phyloP scores from a whole-genome alignment of 2,329 filamentous ascomycete species.

The Trichothecium roseum region DNA sequence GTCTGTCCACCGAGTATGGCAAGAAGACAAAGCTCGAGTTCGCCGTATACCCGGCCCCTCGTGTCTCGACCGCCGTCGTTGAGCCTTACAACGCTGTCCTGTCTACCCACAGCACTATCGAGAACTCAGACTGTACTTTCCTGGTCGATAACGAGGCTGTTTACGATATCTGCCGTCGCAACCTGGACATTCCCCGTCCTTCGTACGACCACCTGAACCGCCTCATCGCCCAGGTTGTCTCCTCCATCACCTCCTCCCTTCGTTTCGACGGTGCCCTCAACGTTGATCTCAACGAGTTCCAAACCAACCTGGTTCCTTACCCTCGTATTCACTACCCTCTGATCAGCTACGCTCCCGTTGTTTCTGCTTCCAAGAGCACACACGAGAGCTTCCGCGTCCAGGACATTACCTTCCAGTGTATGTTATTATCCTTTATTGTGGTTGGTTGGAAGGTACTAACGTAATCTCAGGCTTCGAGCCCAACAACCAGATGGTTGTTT shows the following conservation, averaged over 20 bases:
- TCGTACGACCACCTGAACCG: slow-evolving; percentile 64
- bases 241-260: slow-evolving; percentile 62
- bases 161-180: slow-evolving; percentile 65
- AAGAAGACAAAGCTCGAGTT: slow-evolving; percentile 74
- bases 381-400: slow-evolving; percentile 83
- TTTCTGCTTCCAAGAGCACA: slow-evolving; percentile 64
- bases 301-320: slow-evolving; percentile 66
- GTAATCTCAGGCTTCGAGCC: slow-evolving; percentile 54
- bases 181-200: slow-evolving; percentile 58
- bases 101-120: slow-evolving; percentile 65
- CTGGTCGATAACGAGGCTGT: slow-evolving; percentile 66
- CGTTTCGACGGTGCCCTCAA: slow-evolving; percentile 65
- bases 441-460: not conserved
- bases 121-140: slow-evolving; percentile 73
- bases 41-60: slow-evolving; percentile 60
- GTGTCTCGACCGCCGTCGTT: slow-evolving; percentile 59
- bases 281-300: slow-evolving; percentile 68
- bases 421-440: slow-evolving; percentile 15
- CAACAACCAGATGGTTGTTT: slow-evolving; percentile 72
- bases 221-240: slow-evolving; percentile 64
- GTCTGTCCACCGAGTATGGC: slow-evolving; percentile 62
- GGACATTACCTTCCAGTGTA: slow-evolving; percentile 67
- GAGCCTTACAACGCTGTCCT: slow-evolving; percentile 68
- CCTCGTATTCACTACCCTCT: slow-evolving; percentile 66
- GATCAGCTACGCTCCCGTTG: slow-evolving; percentile 62